phyloP scores from a whole-genome alignment of 2,329 filamentous ascomycete genomes.

The Microdochium trichocladiopsis region DNA sequence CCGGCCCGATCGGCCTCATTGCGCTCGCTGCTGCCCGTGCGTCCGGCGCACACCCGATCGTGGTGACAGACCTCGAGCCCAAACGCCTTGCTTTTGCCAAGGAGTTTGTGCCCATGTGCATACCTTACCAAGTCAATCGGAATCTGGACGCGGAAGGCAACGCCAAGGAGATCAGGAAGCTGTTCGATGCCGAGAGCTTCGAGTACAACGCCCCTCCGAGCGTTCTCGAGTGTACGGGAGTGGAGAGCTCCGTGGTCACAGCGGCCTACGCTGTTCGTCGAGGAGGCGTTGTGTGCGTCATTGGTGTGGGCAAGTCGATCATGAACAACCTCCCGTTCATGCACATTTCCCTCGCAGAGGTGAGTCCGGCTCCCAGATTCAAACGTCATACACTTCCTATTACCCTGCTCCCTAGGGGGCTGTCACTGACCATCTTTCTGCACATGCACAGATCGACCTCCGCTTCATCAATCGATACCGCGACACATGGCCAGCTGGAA shows the following conservation, averaged over 20 bases:
- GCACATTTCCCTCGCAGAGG: conserved; percentile 56
- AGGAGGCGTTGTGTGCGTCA: conserved; percentile 55
- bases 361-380: conserved; percentile 14
- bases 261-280: conserved; percentile 49
- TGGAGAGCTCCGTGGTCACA: conserved; percentile 55
- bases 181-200: conserved; percentile 38
- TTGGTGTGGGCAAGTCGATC: conserved; percentile 53
- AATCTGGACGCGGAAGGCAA: conserved; percentile 39
- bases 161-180: conserved; percentile 40
- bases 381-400: too few species aligned
- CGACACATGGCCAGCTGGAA: conserved; percentile 63
- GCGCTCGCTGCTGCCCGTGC: conserved; percentile 50
- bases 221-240: conserved; percentile 59
- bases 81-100: conserved; percentile 49
- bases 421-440: too few species aligned
- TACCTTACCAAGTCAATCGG: conserved; percentile 45
- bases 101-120: conserved; percentile 44
- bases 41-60: conserved; percentile 55
- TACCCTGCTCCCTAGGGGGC: too few species aligned
- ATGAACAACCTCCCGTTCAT: conserved; percentile 64
- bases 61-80: conserved; percentile 56
- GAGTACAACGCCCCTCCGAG: conserved; percentile 52
- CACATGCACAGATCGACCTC: conserved; percentile 46
- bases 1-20: conserved; percentile 57
- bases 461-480: conserved; percentile 66